These are phyloP conservation scores for Albatrellus ellisii DNA, from an alignment of 768 basidiomycete genomes.

Conservation along the genomic window DNA sequence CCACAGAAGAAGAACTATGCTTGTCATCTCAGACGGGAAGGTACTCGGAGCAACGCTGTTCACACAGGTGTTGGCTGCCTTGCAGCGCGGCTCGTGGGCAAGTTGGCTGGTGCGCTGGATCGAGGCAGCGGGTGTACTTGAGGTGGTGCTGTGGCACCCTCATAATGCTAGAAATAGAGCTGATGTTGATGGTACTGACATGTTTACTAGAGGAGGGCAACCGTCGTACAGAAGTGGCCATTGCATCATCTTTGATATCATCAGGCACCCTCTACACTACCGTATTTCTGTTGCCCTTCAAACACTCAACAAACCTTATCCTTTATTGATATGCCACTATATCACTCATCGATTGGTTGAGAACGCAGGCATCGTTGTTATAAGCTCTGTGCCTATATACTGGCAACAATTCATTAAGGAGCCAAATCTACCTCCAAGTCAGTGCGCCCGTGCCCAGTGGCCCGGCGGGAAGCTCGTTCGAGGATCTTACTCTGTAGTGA, in stretches of 20 bases:
- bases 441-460: no score
- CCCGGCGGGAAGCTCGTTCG: no score
- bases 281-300: no score
- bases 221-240: constrained; percentile 29
- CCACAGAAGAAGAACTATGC: constrained; percentile 6
- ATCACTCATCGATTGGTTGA: no score
- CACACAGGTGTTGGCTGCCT: constrained; percentile 22
- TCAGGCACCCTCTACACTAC: background rate
- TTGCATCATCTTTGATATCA: background rate
- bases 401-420: no score
- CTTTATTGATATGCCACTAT: no score
- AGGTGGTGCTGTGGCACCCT: constrained; percentile 28
- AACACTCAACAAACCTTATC: no score
- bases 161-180: constrained; percentile 30
- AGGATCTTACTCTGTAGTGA: no score
- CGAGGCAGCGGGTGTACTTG: constrained; percentile 28
- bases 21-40: constrained; percentile 26
- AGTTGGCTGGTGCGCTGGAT: constrained; percentile 24
- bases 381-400: no score
- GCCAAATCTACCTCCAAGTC: no score
- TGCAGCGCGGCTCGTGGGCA: constrained; percentile 22
- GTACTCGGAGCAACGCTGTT: constrained; percentile 24
- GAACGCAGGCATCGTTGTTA: no score
- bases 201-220: constrained; percentile 31
- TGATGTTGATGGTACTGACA: constrained; percentile 28